Evolutionary conservation across 192 early-diverging fungal genomes (phyloP), one percentile per base, ranked within the genome.

Genomic region (Rhizophagus clarus): DNA sequence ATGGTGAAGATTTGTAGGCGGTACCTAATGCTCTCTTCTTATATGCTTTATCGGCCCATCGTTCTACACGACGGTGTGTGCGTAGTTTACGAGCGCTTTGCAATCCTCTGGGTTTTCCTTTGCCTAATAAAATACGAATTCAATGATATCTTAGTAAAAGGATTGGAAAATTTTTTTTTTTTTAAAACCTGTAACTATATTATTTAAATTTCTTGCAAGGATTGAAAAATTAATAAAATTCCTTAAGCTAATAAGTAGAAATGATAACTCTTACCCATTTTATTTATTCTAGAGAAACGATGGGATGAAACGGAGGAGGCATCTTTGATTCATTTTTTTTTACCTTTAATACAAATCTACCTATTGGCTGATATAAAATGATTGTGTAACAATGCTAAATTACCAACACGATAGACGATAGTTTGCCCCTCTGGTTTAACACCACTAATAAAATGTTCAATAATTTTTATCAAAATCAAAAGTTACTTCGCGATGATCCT

Each of bases 41-140:
- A 94, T 97, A 99, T 83, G 93, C 90, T 91, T 97, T 96, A 83
- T 99, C 98, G 51, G 98, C 97, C 98, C 98, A 99, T 82, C 97
- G 93, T 88, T 98, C 92, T 84, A 97, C 95, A 86, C 98, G 96
- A 86, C 98, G 97, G 90, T 94, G 95, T 88, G 91, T 97, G 85
- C 96, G 95, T 82, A 99, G 90, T 90, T 98, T 99, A 86, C 98
- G 96, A 81, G 98, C 98, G 85, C 96, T 96, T 91, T 98, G 93
- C 83, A 98, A 93, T 90, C 98, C 98, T 92, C 96, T 95, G 83
- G 98, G 96, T 90, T 98, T 94, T 88, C 96, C 92, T 82, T 89
- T 90, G 88, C 89, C 89, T 90, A 81, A 51, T 28, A 51, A 20
- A 73, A 37, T 10, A 14, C 11, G 8, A 24, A 42, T 49, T n/a